Conservation (phyloP, 83 land plant genomes). For the Isoetes engelmannii region DNA sequence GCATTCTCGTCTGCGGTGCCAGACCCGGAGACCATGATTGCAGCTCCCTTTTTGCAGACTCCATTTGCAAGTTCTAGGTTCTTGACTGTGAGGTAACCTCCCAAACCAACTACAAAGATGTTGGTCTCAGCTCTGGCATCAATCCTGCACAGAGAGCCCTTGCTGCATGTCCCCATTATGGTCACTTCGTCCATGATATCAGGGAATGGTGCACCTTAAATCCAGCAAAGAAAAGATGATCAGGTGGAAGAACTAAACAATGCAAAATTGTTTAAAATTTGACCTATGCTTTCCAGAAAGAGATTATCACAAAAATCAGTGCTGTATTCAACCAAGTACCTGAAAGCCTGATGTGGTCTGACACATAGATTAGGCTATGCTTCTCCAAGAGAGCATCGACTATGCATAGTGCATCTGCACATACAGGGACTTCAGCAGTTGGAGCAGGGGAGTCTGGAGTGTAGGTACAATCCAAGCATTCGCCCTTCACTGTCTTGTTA, state of each 20-base stretch:
- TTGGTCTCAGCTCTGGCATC: constrained; percentile 25
- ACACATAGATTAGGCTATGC: constrained; percentile 17
- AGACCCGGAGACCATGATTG: constrained; percentile 29
- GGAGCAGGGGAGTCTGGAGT: too few relatives aligned
- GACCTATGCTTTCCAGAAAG: neutral
- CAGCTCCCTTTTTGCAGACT: constrained; percentile 25
- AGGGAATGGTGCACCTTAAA: constrained; percentile 27
- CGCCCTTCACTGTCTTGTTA: too few relatives aligned
- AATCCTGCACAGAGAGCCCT: constrained; percentile 17
- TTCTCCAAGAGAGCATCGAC: constrained; percentile 30
- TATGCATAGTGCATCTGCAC: constrained; percentile 22
- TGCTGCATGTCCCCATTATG: constrained; percentile 23
- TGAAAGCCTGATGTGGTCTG: constrained; percentile 24
- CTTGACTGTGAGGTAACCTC: constrained; percentile 30
- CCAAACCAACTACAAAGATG: constrained; percentile 31
- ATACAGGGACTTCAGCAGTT: neutral
- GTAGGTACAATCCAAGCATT: too few relatives aligned
- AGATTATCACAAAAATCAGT: neutral
- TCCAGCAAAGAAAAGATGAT: neutral
- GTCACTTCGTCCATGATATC: constrained; percentile 18
- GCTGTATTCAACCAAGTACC: neutral
- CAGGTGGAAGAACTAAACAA: neutral
- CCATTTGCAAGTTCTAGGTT: constrained; percentile 30
- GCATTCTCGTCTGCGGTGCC: constrained; percentile 3
- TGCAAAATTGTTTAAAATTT: neutral